Conservation (phyloP, 768 basidiomycete species). For the Leccinum variicolor region DNA sequence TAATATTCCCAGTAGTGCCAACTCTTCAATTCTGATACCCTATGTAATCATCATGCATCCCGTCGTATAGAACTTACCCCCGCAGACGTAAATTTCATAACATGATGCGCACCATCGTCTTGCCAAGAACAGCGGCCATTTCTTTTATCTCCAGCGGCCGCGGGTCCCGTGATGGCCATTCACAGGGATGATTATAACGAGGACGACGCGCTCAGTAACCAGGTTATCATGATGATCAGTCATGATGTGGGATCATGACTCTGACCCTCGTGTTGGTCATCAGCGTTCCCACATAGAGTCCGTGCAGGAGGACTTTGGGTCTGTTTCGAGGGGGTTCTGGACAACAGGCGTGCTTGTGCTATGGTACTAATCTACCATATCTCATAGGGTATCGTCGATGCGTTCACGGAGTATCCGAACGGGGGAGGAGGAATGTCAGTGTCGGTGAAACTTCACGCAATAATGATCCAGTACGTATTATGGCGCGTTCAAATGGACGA, state of each 20-base stretch:
- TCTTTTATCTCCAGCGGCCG: background rate
- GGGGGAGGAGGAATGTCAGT: no score
- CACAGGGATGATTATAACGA: background rate
- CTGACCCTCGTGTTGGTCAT: background rate
- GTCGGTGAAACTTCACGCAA: no score
- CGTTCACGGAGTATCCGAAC: background rate
- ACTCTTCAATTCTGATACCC: background rate
- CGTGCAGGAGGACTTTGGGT: background rate
- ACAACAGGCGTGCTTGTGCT: background rate
- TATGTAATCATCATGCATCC: background rate
- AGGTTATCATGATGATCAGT: no score
- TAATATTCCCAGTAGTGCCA: background rate
- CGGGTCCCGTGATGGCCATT: background rate
- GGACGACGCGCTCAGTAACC: background rate
- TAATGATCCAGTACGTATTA: background rate
- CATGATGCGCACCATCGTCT: background rate
- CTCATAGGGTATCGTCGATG: background rate
- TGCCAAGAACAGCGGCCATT: background rate
- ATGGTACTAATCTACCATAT: background rate
- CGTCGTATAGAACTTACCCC: background rate
- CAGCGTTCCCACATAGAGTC: background rate
- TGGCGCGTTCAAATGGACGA: background rate
- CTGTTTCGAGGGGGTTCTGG: background rate
- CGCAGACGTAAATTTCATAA: background rate
- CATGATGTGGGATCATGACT: background rate